phyloP scores from a whole-genome alignment of 768 basidiomycete species.

The Pleurotus citrinopileatus region DNA sequence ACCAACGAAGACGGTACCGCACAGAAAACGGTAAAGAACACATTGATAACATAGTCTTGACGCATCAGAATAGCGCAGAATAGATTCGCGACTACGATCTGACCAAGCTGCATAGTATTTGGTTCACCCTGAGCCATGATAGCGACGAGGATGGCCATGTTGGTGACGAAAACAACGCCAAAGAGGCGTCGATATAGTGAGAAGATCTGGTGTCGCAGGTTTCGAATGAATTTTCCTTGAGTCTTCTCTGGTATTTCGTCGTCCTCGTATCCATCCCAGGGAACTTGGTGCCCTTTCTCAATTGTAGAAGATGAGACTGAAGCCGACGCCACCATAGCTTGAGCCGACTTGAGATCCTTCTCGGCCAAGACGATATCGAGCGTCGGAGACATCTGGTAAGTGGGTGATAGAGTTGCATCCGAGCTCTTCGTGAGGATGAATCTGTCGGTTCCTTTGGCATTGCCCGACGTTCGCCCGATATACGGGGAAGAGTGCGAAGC shows the following conservation, averaged over 20 bases:
- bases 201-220: conserved; percentile 54
- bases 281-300: conserved; percentile 25
- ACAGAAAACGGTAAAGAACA: conserved; percentile 51
- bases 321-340: neutral
- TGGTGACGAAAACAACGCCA: conserved; percentile 51
- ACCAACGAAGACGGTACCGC: conserved; percentile 47
- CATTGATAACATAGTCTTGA: conserved; percentile 57
- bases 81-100: conserved; percentile 44
- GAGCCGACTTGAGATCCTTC: neutral
- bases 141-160: conserved; percentile 49
- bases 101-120: conserved; percentile 33
- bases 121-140: conserved; percentile 28
- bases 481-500: too few relatives aligned
- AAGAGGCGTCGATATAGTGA: conserved; percentile 59
- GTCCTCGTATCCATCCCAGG: conserved; percentile 54
- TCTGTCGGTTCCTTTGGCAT: too few relatives aligned
- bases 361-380: neutral
- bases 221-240: conserved; percentile 41
- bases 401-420: too few relatives aligned
- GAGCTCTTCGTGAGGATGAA: too few relatives aligned
- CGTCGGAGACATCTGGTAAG: too few relatives aligned
- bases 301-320: conserved; percentile 11
- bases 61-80: conserved; percentile 46
- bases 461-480: too few relatives aligned
- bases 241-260: conserved; percentile 48